Conservation (phyloP, 2,329 filamentous ascomycete genomes). For the Polytolypa hystricis region DNA sequence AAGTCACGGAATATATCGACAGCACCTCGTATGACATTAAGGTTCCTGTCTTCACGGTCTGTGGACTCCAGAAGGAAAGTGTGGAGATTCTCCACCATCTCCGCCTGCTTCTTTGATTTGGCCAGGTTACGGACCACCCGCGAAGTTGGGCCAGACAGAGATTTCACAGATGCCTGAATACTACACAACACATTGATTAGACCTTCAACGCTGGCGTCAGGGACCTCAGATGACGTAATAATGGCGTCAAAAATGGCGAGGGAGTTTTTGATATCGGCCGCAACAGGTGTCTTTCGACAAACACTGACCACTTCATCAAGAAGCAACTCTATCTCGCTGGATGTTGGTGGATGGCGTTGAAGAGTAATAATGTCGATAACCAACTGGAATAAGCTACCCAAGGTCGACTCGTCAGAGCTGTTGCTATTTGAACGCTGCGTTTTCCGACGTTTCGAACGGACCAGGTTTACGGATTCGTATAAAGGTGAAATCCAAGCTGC, state of each 20-base stretch:
- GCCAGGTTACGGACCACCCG: constrained; percentile 31
- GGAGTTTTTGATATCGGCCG: constrained; percentile 32
- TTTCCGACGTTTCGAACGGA: constrained; percentile 29
- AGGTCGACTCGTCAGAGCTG: constrained; percentile 23
- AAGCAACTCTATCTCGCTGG: constrained; percentile 27
- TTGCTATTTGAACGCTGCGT: constrained; percentile 21
- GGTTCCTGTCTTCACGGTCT: constrained; percentile 24
- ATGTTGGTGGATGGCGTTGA: constrained; percentile 27
- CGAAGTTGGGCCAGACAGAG: constrained; percentile 32
- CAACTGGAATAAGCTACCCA: constrained; percentile 31
- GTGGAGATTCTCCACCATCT: constrained; percentile 29
- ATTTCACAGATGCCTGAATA: constrained; percentile 34
- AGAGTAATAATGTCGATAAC: constrained; percentile 32
- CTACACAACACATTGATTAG: constrained; percentile 34
- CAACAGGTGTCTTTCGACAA: constrained; percentile 31
- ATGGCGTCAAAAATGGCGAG: constrained; percentile 32
- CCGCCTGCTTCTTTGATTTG: constrained; percentile 27
- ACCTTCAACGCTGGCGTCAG: constrained; percentile 25
- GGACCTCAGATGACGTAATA: constrained; percentile 30
- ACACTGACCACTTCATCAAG: constrained; percentile 28
- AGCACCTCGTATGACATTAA: constrained; percentile 30
- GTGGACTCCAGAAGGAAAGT: constrained; percentile 25
- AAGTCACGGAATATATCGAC: constrained; percentile 32
- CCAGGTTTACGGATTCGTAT: constrained; percentile 25
- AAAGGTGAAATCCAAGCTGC: constrained; percentile 29